A percentile compares a stretch with the other conserved stretches of the same genome.
These are phyloP conservation scores for Diplotaxis tenuifolia DNA, from an alignment of 345 rosid species.

Conservation along the genomic window DNA sequence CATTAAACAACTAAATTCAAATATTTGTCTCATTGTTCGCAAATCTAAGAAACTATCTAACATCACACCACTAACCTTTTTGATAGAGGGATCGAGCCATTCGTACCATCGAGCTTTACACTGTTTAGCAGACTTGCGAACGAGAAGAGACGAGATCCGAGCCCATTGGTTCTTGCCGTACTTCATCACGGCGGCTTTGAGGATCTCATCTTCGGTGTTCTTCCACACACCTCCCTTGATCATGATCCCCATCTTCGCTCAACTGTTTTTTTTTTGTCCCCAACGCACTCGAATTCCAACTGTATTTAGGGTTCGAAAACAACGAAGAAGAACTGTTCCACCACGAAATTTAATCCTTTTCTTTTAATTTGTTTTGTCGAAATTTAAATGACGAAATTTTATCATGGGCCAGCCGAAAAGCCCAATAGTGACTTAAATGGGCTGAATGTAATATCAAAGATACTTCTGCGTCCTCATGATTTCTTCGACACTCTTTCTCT, in stretches of 20 bases:
- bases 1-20: not conserved
- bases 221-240: constrained; percentile 99
- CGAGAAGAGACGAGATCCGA: constrained; percentile 91
- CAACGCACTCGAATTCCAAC: constrained; percentile 11
- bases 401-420: constrained; percentile 5
- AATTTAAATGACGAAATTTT: not conserved
- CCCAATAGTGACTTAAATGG: constrained; percentile 8
- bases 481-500: constrained; percentile 13
- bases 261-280: not conserved
- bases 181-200: constrained; percentile 98
- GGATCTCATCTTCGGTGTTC: constrained; percentile 99
- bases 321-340: constrained; percentile 3
- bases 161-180: constrained; percentile 99
- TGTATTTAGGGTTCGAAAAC: constrained; percentile 17
- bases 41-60: constrained; percentile 3
- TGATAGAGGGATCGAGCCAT: constrained; percentile 99
- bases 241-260: constrained; percentile 97
- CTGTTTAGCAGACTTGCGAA: constrained; percentile 99
- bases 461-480: not conserved
- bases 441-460: not conserved
- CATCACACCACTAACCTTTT: constrained; percentile 51
- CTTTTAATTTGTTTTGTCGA: not conserved
- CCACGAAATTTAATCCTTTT: not conserved
- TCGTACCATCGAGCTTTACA: constrained; percentile 99
- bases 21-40: not conserved